A percentile compares a stretch with the other conserved stretches of the same genome.
Evolutionary conservation across 768 basidiomycete genomes (phyloP).

Genomic region (Hericium erinaceus): DNA sequence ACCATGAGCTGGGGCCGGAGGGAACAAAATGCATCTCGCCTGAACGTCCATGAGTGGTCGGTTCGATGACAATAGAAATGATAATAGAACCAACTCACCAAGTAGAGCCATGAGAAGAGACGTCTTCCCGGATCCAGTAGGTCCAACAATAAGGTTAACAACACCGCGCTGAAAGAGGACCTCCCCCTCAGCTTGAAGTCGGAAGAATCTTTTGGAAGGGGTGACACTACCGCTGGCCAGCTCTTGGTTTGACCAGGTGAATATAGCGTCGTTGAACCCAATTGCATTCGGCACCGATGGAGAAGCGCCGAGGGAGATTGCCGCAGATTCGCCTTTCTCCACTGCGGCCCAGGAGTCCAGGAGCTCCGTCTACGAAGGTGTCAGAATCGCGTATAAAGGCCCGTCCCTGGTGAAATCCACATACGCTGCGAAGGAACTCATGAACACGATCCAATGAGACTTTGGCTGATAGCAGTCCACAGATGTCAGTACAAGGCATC

Average conservation of each 20-base stretch:
- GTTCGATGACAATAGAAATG: neutral
- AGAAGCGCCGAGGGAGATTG: constrained; percentile 3
- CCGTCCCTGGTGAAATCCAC: neutral
- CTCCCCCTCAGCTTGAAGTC: constrained; percentile 42
- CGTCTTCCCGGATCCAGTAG: constrained; percentile 53
- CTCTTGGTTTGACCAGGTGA: constrained; percentile 40
- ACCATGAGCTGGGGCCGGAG: constrained; percentile 46
- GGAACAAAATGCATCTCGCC: constrained; percentile 62
- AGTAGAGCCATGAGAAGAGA: constrained; percentile 57
- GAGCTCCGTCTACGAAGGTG: neutral
- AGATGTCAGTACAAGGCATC: neutral
- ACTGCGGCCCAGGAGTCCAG: neutral
- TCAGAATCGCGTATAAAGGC: neutral
- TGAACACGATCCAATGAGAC: neutral
- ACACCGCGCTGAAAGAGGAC: constrained; percentile 42
- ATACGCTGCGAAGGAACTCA: neutral
- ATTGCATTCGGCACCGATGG: constrained; percentile 21
- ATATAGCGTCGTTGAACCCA: constrained; percentile 45
- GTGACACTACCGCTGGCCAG: constrained; percentile 25
- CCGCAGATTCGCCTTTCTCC: neutral
- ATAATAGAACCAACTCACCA: constrained; percentile 15
- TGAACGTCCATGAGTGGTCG: neutral
- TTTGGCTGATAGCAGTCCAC: neutral
- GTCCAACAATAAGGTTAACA: constrained; percentile 52
- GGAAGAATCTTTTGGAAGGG: constrained; percentile 37